Evolutionary conservation across 768 basidiomycete genomes (phyloP), one percentile per base, ranked within the genome.

Genomic region (Leccinellum albellum): DNA sequence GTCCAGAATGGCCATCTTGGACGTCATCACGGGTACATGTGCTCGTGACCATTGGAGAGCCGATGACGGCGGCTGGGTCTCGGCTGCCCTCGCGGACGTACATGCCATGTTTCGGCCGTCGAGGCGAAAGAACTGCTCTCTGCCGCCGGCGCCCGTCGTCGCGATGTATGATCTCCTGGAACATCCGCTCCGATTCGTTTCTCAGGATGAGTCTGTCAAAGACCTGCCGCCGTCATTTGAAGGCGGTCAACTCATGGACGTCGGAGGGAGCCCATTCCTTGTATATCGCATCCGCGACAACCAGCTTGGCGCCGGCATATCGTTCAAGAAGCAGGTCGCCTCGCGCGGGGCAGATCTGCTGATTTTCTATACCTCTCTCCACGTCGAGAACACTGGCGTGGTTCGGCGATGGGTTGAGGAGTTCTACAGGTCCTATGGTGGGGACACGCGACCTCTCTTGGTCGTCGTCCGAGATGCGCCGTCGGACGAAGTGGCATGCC

Each of bases 281-380:
- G 65, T 71, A 12, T 59, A 66, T 29, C 65, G 29, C 14, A 61
- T 71, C 28, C 57, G 44, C 53, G 67, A 66, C 40, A 53, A 29
- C 21, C 66, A 69, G 9, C 14, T 70, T 2, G 58, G 51, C 6
- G 48, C 69, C 1, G 68, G 68, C 0, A 2, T 42, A 3, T 59
- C 57, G 8, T 71, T 70, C 60, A 71, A 59, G 53, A 71, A 66
- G 21, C 64, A 63, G 4, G 24, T 66, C 3, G 31, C 59, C 3
- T 21, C 51, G n/a, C 69, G 69, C 31, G 61, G 58, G 2, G 61
- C 67, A 4, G 68, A 69, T 49, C 65, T 69, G n/a, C 47, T 69
- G 55, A 59, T 71, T 54, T 53, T 66, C 28, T 69, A 67, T 14
- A 44, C 58, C 1, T 66, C 62, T 12, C 12, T 57, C 17, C 45